phyloP scores from a whole-genome alignment of 2,329 filamentous ascomycete species.

The Colletotrichum paranaense region DNA sequence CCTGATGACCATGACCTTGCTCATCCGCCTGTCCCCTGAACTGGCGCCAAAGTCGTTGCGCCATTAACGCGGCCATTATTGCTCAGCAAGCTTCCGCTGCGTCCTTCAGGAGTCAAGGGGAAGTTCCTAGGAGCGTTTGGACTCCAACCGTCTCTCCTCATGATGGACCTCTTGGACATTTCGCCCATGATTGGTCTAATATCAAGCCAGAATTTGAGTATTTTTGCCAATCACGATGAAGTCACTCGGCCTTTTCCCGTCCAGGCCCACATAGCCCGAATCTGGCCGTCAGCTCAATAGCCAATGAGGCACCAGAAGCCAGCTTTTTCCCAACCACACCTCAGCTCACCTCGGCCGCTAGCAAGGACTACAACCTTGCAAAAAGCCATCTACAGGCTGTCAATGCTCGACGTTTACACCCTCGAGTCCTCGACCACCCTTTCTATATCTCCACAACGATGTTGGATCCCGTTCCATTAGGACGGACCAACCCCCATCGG shows the following conservation, averaged over 20 bases:
- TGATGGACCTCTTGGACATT: background rate
- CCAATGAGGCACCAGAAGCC: slow-evolving; percentile 46
- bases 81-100: background rate
- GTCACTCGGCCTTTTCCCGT: slow-evolving; percentile 10
- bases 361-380: slow-evolving; percentile 40
- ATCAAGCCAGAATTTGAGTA: slow-evolving; percentile 7
- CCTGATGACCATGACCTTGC: slow-evolving; percentile 28
- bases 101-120: slow-evolving; percentile 16
- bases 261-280: slow-evolving; percentile 20
- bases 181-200: slow-evolving; percentile 25
- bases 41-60: slow-evolving; percentile 7
- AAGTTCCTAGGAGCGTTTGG: background rate
- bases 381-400: slow-evolving; percentile 46
- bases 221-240: slow-evolving; percentile 34
- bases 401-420: slow-evolving; percentile 45
- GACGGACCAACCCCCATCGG: slow-evolving; percentile 13
- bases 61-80: slow-evolving; percentile 21
- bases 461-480: slow-evolving; percentile 24
- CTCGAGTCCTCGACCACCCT: slow-evolving; percentile 41
- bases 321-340: slow-evolving; percentile 46
- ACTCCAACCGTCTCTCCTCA: slow-evolving; percentile 19
- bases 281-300: slow-evolving; percentile 34
- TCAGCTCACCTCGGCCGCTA: slow-evolving; percentile 47
- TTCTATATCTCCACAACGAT: slow-evolving; percentile 10
- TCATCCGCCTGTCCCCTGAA: slow-evolving; percentile 1